Base-by-base conservation (phyloP, 2,329 filamentous ascomycete genomes). In the Acephala macrosclerotiorum region DNA sequence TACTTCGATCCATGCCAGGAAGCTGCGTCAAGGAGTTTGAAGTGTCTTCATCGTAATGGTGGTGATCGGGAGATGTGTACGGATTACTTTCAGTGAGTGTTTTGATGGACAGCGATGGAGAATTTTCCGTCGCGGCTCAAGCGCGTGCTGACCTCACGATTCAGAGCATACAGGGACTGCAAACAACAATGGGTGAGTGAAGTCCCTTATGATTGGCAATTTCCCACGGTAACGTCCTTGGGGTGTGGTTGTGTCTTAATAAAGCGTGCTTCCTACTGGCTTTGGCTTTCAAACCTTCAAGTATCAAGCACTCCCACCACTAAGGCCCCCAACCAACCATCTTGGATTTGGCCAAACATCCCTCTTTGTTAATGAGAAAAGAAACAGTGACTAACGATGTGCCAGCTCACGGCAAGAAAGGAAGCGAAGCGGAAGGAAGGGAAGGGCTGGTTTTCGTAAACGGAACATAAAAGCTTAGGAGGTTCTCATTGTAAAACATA, bases 1-100 rank as follows among this genome's bases (percentile, higher is more conserved):
- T 98, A 91, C 81, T 93, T 92, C 78, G 96, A 99, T 75, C 96
- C 96, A 1, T 99, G 96, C 79, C 95, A 98, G 78, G 95, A 97
- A 74, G 93, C 93, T 5, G 95, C 96, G 8, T 84, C 91, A 71
- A 87, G 87, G 75, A 97, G 94, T 79, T 89, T 97, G 72, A 90
- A 88, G 77, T 99, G 96, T 75, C 81, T 99, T 75, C 90, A 94
- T 77, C 88, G 96, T 25, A 99, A 99, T 77, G 89, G 86, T 25
- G 94, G 92, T 16, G 93, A 98, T 76, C 87, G 89, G 71, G 83
- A 89, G n/a, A 91, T 98, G 91, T 99, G 96, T 77, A 85, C 86
- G 70, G 95, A 98, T 78, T 98, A 96, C 77, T 98, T 99, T 77
- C 93, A 97, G 94, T 97, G 78, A 80, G 92, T 68, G 11, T n/a